Percentiles rank a stretch among this genome's conserved stretches.
Conservation (phyloP, 2,329 filamentous ascomycete species). For the Sporothrix humicola region DNA sequence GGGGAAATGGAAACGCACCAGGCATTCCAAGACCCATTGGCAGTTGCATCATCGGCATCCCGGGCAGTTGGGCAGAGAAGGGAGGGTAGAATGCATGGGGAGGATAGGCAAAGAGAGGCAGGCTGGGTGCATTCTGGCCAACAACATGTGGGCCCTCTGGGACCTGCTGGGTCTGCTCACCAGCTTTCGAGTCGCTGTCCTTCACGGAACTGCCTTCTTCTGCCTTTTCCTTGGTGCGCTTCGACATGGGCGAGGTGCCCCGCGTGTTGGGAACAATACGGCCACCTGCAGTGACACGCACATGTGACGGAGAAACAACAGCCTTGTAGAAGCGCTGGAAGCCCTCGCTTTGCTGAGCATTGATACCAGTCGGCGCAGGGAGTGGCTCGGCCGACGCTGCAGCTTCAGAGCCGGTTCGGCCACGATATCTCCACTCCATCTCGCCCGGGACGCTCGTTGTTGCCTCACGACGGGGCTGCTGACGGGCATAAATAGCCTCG, state of each 20-base stretch:
- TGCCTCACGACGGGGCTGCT: conserved; percentile 37
- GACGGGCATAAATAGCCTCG: conserved; percentile 42
- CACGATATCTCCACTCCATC: conserved; percentile 43
- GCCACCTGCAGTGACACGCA: conserved; percentile 70
- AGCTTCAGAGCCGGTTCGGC: conserved; percentile 55
- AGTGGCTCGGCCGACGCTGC: conserved; percentile 57
- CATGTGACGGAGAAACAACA: conserved; percentile 69
- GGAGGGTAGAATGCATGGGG: conserved; percentile 37
- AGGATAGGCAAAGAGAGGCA: conserved; percentile 41
- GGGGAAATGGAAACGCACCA: conserved; percentile 38
- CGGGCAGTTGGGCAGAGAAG: conserved; percentile 23
- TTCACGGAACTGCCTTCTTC: conserved; percentile 39
- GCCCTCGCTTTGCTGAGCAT: conserved; percentile 66
- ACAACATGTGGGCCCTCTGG: conserved; percentile 8
- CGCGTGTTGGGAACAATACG: conserved; percentile 70
- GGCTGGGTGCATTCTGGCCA: conserved; percentile 32
- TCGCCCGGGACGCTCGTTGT: conserved; percentile 38
- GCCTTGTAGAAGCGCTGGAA: conserved; percentile 71
- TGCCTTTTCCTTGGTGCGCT: conserved; percentile 54
- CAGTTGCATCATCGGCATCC: conserved; percentile 13
- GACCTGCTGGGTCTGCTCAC: conserved; percentile 27
- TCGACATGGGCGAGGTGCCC: conserved; percentile 57
- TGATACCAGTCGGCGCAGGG: conserved; percentile 58
- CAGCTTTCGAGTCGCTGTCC: conserved; percentile 36
- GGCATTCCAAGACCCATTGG: conserved; percentile 32